Percentiles rank a stretch among this genome's conserved stretches.
Conservation (phyloP, 257 asterid species). For the Verbascum thapsus region DNA sequence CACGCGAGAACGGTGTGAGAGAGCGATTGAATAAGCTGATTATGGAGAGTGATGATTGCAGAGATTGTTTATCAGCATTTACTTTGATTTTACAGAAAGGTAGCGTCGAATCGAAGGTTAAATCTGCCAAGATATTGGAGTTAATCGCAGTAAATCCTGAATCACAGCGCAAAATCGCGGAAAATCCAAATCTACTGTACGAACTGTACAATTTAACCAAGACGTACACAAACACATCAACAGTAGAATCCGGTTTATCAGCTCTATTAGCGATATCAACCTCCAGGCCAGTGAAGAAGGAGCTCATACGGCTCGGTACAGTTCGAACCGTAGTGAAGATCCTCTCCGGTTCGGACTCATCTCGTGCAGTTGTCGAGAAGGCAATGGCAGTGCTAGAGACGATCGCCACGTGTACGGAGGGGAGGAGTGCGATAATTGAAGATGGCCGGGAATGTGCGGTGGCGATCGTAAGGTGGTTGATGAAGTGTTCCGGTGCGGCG, state of each 20-base stretch:
- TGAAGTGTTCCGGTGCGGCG: conserved; percentile 74
- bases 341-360: conserved; percentile 42
- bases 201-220: conserved; percentile 46
- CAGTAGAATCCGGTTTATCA: conserved; percentile 58
- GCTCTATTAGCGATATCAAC: conserved; percentile 54
- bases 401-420: conserved; percentile 77
- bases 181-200: conserved; percentile 47
- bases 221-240: conserved; percentile 33
- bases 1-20: conserved; percentile 43
- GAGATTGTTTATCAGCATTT: conserved; percentile 44
- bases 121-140: conserved; percentile 58
- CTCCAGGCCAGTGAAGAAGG: conserved; percentile 61
- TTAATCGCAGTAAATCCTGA: conserved; percentile 54
- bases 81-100: conserved; percentile 52
- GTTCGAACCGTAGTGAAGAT: conserved; percentile 47
- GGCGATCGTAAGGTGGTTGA: conserved; percentile 62
- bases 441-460: conserved; percentile 61
- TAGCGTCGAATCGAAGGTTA: conserved; percentile 49
- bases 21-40: conserved; percentile 47
- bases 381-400: conserved; percentile 49
- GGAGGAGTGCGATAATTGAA: conserved; percentile 64
- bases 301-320: conserved; percentile 67
- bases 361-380: conserved; percentile 45
- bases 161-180: conserved; percentile 58
- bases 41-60: conserved; percentile 30